Evolutionary conservation across 208 protist species (phyloP).

Genomic region (Blechomonas ayalai): DNA sequence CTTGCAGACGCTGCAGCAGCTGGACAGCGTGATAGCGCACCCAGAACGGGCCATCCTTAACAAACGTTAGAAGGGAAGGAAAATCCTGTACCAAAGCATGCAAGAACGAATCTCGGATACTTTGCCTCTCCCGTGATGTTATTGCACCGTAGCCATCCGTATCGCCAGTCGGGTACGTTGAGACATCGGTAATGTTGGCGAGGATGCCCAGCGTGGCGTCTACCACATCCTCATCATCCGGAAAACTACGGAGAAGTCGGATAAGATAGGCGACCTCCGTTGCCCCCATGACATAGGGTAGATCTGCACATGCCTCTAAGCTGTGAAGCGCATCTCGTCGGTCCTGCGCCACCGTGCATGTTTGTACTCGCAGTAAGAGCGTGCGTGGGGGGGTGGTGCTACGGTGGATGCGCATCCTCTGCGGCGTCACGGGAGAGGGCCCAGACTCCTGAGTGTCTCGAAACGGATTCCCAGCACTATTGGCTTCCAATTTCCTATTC

Average conservation of each 20-base stretch:
- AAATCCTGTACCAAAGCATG: slow-evolving; percentile 31
- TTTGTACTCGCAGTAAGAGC: slow-evolving; percentile 62
- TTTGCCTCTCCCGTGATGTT: slow-evolving; percentile 26
- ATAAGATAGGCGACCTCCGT: slow-evolving; percentile 33
- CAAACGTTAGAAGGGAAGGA: too few species aligned
- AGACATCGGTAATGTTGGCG: slow-evolving; percentile 37
- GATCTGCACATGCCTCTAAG: slow-evolving; percentile 31
- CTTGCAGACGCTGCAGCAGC: slow-evolving; percentile 59
- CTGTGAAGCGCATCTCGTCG: slow-evolving; percentile 61
- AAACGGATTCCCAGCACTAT: too few species aligned
- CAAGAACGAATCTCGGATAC: slow-evolving; percentile 43
- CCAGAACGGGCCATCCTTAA: slow-evolving; percentile 28
- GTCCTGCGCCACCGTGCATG: slow-evolving; percentile 76
- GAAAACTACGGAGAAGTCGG: slow-evolving; percentile 22
- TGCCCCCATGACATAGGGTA: slow-evolving; percentile 43
- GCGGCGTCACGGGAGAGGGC: too few species aligned
- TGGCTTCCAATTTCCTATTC: too few species aligned
- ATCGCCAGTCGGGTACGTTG: slow-evolving; percentile 24
- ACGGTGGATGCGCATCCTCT: not conserved
- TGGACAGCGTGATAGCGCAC: slow-evolving; percentile 44
- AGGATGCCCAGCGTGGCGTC: slow-evolving; percentile 41
- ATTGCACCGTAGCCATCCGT: slow-evolving; percentile 4
- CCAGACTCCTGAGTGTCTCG: too few species aligned
- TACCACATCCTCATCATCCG: slow-evolving; percentile 31
- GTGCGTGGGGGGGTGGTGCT: slow-evolving; percentile 26